Percentiles rank a stretch among this genome's conserved stretches.
These are phyloP conservation scores for Penicillium soppii DNA, from an alignment of 495 filamentous ascomycete genomes.

Conservation along the genomic window DNA sequence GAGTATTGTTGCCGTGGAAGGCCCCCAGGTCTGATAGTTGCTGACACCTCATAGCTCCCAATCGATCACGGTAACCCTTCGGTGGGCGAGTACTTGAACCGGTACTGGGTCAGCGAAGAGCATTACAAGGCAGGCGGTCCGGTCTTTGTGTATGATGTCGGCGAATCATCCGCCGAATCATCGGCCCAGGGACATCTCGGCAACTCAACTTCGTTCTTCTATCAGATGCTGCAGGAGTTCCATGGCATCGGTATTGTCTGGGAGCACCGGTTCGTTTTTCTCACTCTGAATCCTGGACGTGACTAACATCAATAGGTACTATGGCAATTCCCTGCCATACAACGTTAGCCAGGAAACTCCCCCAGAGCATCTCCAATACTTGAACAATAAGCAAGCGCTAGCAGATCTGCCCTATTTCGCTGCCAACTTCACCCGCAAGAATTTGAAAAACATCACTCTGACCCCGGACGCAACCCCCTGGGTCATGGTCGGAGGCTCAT, in stretches of 20 bases:
- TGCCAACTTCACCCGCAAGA: conserved; percentile 40
- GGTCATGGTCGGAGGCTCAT: conserved; percentile 60
- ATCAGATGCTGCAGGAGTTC: conserved; percentile 43
- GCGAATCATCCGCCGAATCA: conserved; percentile 40
- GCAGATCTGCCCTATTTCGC: conserved; percentile 55
- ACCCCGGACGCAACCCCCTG: conserved; percentile 51
- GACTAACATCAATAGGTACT: conserved; percentile 37
- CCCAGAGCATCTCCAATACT: conserved; percentile 48
- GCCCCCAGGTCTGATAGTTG: neutral
- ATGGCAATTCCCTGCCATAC: conserved; percentile 52
- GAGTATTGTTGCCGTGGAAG: neutral
- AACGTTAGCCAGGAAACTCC: conserved; percentile 43
- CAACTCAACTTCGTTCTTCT: conserved; percentile 42
- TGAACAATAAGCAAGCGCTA: conserved; percentile 51
- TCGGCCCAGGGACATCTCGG: conserved; percentile 30
- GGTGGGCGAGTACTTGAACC: conserved; percentile 50
- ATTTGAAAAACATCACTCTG: conserved; percentile 35
- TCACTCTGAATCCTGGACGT: neutral
- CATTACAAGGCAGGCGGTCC: conserved; percentile 52
- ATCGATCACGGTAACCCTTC: conserved; percentile 44
- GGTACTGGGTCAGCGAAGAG: conserved; percentile 53
- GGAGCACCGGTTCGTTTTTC: conserved; percentile 51
- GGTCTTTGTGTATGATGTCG: conserved; percentile 53
- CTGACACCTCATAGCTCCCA: conserved; percentile 35
- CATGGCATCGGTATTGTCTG: conserved; percentile 55